A percentile compares a stretch with the other conserved stretches of the same genome.
Evolutionary conservation across 768 basidiomycete species (phyloP).

Genomic region (Pleurotus eryngii): DNA sequence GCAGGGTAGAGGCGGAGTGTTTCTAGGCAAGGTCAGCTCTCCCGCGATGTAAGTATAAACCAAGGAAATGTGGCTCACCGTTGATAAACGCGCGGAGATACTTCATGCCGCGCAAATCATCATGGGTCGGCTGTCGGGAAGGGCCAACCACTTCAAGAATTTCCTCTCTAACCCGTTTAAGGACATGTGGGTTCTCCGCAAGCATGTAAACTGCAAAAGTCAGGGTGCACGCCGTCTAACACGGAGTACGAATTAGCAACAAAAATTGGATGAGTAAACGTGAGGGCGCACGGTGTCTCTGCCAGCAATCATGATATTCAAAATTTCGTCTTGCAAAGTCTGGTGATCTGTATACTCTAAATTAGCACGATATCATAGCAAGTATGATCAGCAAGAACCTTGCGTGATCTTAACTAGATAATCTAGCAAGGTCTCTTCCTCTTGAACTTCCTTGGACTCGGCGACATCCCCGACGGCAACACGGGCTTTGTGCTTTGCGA

Average conservation of each 20-base stretch:
- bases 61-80: constrained; percentile 24
- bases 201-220: constrained; percentile 56
- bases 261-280: not conserved
- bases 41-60: too few species aligned
- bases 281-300: constrained; percentile 45
- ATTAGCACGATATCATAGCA: not conserved
- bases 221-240: constrained; percentile 45
- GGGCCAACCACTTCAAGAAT: constrained; percentile 43
- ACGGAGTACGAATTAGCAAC: not conserved
- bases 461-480: constrained; percentile 1
- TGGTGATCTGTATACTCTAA: constrained; percentile 24
- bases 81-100: constrained; percentile 58
- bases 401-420: constrained; percentile 51
- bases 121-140: constrained; percentile 44
- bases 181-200: constrained; percentile 45
- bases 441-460: constrained; percentile 24
- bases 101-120: constrained; percentile 55
- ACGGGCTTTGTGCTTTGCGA: constrained; percentile 31
- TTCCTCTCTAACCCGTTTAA: constrained; percentile 46
- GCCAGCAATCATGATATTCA: constrained; percentile 58
- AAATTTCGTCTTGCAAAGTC: constrained; percentile 43
- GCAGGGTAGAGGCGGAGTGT: constrained; percentile 51
- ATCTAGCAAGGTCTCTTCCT: constrained; percentile 43
- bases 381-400: constrained; percentile 27
- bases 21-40: constrained; percentile 27